phyloP scores from a whole-genome alignment of 495 filamentous ascomycete species.

The Darksidea phi region DNA sequence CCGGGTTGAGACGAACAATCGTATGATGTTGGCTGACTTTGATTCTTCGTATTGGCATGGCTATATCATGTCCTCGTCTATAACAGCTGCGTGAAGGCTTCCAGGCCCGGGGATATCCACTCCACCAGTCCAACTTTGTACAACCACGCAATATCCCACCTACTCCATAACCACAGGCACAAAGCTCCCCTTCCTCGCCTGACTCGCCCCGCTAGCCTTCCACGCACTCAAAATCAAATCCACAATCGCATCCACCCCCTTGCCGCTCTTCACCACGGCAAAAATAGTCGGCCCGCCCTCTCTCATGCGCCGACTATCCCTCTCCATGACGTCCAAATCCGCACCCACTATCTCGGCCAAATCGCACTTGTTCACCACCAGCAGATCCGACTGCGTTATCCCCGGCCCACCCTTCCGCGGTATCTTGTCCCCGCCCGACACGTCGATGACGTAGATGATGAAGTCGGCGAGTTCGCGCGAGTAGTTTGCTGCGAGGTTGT shows the following conservation, averaged over 20 bases:
- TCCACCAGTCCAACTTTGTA: no score
- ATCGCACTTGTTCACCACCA: slow-evolving; percentile 96
- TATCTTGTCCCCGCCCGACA: slow-evolving; percentile 95
- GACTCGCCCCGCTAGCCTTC: slow-evolving; percentile 78
- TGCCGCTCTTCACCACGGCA: slow-evolving; percentile 90
- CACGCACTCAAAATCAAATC: slow-evolving; percentile 87
- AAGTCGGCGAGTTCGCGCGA: slow-evolving; percentile 89
- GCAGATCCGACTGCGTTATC: slow-evolving; percentile 88
- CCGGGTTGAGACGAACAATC: no score
- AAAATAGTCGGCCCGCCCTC: slow-evolving; percentile 97
- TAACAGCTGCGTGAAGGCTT: no score
- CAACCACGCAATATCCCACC: background rate
- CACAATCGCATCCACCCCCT: slow-evolving; percentile 79
- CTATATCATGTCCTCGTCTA: no score
- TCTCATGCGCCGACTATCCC: slow-evolving; percentile 86
- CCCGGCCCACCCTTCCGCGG: slow-evolving; percentile 94
- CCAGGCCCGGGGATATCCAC: no score
- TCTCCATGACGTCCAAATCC: slow-evolving; percentile 89
- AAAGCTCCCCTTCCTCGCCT: slow-evolving; percentile 50
- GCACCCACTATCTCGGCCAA: slow-evolving; percentile 88
- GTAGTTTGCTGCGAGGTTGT: slow-evolving; percentile 97
- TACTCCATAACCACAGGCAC: slow-evolving; percentile 33
- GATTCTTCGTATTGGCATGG: no score
- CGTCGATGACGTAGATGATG: slow-evolving; percentile 98
- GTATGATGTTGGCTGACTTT: no score